These are phyloP conservation scores for Cryptococcus amylolentus DNA, from an alignment of 1,284 basidiomycete species.

Conservation along the genomic window DNA sequence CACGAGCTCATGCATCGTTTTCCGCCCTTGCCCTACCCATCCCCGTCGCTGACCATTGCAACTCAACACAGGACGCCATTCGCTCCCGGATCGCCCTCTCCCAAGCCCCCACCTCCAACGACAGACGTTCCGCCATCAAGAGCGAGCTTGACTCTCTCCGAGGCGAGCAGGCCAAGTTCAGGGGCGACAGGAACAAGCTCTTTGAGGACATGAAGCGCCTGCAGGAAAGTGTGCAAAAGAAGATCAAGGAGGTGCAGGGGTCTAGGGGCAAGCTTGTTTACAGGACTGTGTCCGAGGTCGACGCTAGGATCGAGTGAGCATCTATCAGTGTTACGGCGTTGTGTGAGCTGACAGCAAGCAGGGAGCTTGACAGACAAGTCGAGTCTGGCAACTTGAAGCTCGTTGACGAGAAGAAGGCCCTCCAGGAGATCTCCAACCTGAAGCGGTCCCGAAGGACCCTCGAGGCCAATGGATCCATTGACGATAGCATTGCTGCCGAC, in stretches of 20 bases:
- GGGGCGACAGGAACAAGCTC: conserved; percentile 67
- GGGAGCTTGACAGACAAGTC: conserved; percentile 78
- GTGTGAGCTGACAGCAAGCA: conserved; percentile 37
- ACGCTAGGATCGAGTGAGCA: conserved; percentile 75
- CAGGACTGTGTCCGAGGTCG: conserved; percentile 83
- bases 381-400: conserved; percentile 90
- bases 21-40: not conserved
- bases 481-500: conserved; percentile 79
- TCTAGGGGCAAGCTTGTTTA: conserved; percentile 76
- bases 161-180: conserved; percentile 74
- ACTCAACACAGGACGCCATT: conserved; percentile 60
- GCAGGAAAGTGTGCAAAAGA: conserved; percentile 78
- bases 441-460: conserved; percentile 71
- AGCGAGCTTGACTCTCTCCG: conserved; percentile 79
- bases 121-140: conserved; percentile 66
- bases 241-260: conserved; percentile 87
- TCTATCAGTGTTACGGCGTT: not conserved
- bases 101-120: conserved; percentile 55
- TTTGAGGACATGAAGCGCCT: conserved; percentile 77
- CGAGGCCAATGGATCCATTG: conserved; percentile 76
- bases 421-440: conserved; percentile 76
- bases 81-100: conserved; percentile 71
- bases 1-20: conserved; percentile 1
- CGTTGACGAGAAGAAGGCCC: conserved; percentile 91
- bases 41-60: not conserved